Percentiles rank a stretch among this genome's conserved stretches.
phyloP scores from a whole-genome alignment of 1,284 basidiomycete species.

The Tremellales sp. region DNA sequence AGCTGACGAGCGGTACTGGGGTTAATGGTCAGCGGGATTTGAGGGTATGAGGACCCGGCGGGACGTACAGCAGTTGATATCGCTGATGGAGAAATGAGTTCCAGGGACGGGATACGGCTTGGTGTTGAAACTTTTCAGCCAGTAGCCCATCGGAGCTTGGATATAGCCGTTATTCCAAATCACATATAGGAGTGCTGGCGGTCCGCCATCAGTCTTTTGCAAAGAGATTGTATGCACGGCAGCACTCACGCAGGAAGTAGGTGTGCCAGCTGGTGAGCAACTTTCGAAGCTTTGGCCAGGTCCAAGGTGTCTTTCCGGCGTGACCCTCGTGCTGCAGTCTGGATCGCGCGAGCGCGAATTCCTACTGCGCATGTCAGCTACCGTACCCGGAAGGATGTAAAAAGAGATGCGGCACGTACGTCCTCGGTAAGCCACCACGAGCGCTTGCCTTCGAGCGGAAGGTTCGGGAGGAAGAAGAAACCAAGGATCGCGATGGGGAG shows the following conservation, averaged over 20 bases:
- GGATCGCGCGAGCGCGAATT: conserved; percentile 25
- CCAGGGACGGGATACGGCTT: conserved; percentile 33
- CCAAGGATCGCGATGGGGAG: conserved; percentile 20
- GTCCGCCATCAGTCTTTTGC: conserved; percentile 1
- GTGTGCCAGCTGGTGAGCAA: conserved; percentile 36
- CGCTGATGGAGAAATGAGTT: conserved; percentile 17
- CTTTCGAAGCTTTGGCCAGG: conserved; percentile 14
- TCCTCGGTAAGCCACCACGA: conserved; percentile 24
- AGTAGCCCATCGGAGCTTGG: conserved; percentile 35
- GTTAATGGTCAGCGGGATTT: conserved; percentile 2
- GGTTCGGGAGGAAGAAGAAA: conserved; percentile 18
- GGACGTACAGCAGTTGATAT: no score
- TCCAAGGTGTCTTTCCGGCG: conserved; percentile 22
- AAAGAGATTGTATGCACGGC: no score
- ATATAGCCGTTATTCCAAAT: conserved; percentile 32
- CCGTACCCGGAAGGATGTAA: neutral
- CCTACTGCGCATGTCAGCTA: conserved; percentile 8
- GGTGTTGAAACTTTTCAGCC: conserved; percentile 40
- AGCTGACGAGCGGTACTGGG: conserved; percentile 26
- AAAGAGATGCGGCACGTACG: neutral
- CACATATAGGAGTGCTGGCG: conserved; percentile 30
- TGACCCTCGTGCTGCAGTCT: conserved; percentile 23
- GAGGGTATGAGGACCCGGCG: conserved; percentile 8
- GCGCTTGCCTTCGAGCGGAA: conserved; percentile 28
- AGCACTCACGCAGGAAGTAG: conserved; percentile 31